Evolutionary conservation across 805 yeast species (phyloP), one percentile per base, ranked within the genome.

Genomic region (Yamadazyma ubonensis): DNA sequence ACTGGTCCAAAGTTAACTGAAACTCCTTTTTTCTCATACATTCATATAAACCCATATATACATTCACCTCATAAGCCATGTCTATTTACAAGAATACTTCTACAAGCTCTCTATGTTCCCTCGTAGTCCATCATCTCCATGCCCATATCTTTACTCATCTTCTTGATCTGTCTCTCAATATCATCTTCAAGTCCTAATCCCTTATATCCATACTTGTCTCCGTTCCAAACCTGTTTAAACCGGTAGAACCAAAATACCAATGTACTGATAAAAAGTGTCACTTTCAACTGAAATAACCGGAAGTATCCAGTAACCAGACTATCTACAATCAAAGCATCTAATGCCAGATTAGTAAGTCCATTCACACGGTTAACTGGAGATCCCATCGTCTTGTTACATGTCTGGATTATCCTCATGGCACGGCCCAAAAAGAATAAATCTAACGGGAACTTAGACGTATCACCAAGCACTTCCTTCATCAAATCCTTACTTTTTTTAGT

Each of bases 301-400:
- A 36, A 17, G 33, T 2, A 10, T 9, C 35, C 44, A 12, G 5
- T 44, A 36, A 42, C 42, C 5, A 29, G 44, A 9, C 44, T 39
- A 12, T 47, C 46, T 15, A 39, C n/a, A 2, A 48, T 23, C 34
- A 56, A 45, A 6, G 56, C 43, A 37, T 52, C 49, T 12, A 70
- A 53, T 22, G 87, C 86, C 50, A 77, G 79, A 11, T 65, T 59
- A 0, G 86, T 85, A 39, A 85, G 65, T 20, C 81, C 54, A 42
- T 79, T 80, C 48, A 85, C 61, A 42, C 93, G 68, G 55, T 85
- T 85, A n/a, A 83, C 82, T 0, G 90, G 91, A 11, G 87, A 76
- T 3, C 83, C 86, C 54, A 75, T 76, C 25, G 63, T 64, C 48
- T 77, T 78, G 55, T 86, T 85, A 46, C 82, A 59, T 17, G 79